Conservation (phyloP, 352 stramenopile genomes). For the Phytopythium ostracodes region DNA sequence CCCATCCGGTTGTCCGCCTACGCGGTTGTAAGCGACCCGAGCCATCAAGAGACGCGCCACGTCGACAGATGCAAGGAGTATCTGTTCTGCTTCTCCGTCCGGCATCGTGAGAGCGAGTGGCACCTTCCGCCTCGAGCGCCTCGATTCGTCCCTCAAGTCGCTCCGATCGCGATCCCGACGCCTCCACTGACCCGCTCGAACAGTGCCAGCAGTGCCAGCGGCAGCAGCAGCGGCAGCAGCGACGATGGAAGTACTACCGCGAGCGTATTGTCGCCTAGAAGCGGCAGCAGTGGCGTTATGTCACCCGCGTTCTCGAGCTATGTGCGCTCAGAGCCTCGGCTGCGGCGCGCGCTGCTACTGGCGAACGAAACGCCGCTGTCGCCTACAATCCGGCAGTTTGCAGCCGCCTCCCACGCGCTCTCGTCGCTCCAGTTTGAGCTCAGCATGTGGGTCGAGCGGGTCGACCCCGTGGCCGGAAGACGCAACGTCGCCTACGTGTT, state of each 20-base stretch:
- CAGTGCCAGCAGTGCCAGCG: background rate
- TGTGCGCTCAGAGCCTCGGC: background rate
- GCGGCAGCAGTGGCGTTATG: background rate
- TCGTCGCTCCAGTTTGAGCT: conserved; percentile 46
- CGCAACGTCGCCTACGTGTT: conserved; percentile 75
- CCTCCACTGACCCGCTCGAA: background rate
- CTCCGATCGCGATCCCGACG: conserved; percentile 2
- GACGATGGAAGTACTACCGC: background rate
- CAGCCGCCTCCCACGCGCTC: conserved; percentile 8
- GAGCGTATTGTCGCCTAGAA: background rate
- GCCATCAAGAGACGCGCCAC: conserved; percentile 8
- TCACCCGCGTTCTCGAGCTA: conserved; percentile 6
- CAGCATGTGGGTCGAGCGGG: conserved; percentile 67
- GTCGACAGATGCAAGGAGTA: conserved; percentile 28
- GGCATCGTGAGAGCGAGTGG: conserved; percentile 16
- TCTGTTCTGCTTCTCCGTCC: conserved; percentile 49
- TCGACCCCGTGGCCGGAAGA: conserved; percentile 45
- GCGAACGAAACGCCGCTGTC: conserved; percentile 5
- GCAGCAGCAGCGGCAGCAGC: conserved; percentile 9
- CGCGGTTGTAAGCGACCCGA: conserved; percentile 10
- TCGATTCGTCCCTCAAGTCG: conserved; percentile 5
- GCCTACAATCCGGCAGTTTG: conserved; percentile 3
- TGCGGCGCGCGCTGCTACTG: background rate
- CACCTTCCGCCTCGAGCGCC: background rate
- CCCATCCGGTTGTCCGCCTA: conserved; percentile 46